Conservation (phyloP, 1,284 basidiomycete genomes). For the Fomitopsis betulina region DNA sequence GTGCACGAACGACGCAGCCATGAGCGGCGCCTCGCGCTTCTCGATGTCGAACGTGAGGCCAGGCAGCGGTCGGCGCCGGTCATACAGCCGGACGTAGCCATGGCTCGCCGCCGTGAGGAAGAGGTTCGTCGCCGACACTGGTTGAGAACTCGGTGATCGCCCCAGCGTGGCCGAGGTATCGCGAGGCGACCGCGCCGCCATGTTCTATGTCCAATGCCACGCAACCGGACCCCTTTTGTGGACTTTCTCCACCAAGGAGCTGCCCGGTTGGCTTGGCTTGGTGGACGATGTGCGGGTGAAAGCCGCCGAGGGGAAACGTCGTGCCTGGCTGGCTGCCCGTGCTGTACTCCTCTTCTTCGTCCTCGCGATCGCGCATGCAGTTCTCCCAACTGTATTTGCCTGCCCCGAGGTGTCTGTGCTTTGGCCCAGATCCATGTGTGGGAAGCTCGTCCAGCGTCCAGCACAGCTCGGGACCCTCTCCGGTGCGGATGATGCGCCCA, state of each 20-base stretch:
- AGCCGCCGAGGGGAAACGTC: slow-evolving; percentile 20
- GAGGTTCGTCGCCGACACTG: slow-evolving; percentile 29
- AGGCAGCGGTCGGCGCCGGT: slow-evolving; percentile 28
- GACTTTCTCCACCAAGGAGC: slow-evolving; percentile 24
- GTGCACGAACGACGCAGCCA: slow-evolving; percentile 19
- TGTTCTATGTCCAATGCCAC: slow-evolving; percentile 30
- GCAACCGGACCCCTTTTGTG: slow-evolving; percentile 19
- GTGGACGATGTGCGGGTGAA: slow-evolving; percentile 25
- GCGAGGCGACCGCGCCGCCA: slow-evolving; percentile 22
- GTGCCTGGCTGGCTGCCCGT: slow-evolving; percentile 23
- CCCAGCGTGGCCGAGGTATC: slow-evolving; percentile 37
- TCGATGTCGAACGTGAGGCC: slow-evolving; percentile 21
- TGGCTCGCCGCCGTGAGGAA: slow-evolving; percentile 35
- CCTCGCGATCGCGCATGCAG: slow-evolving; percentile 22
- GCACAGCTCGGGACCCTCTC: slow-evolving; percentile 24
- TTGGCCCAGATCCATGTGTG: slow-evolving; percentile 26
- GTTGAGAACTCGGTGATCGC: slow-evolving; percentile 28
- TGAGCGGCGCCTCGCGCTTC: slow-evolving; percentile 9
- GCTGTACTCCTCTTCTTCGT: slow-evolving; percentile 28
- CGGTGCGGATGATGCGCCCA: slow-evolving; percentile 28
- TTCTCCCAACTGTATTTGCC: slow-evolving; percentile 17
- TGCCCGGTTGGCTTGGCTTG: slow-evolving; percentile 21
- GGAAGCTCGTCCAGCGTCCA: slow-evolving; percentile 31
- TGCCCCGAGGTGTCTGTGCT: slow-evolving; percentile 23
- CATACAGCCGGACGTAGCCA: slow-evolving; percentile 35